Base-by-base conservation (phyloP, 148 eudicot genomes). In the Chenopodium berlandieri region DNA sequence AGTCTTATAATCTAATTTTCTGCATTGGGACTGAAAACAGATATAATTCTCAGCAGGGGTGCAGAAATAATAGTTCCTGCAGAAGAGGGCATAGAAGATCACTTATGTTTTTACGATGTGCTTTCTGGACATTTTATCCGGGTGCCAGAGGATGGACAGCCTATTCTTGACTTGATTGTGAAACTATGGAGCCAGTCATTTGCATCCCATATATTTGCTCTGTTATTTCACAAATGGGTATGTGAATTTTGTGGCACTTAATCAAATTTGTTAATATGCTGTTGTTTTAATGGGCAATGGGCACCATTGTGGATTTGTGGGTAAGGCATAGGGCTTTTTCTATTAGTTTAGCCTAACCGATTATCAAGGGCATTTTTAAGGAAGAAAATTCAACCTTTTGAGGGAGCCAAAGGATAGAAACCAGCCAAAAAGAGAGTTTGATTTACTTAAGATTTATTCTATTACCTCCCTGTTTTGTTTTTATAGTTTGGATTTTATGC, bases 131-230 rank as follows among this genome's bases (percentile, higher is more conserved):
- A 95, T 87, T 95, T 93, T 84, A 85, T 90, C 58, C 54, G 82
- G 84, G 90, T 85, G 82, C 97, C 94, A 58, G 87, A 90, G 80
- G 89, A 90, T 85, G 99, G 94, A 62, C 90, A 88, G 79, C 90
- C 94, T 62, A 90, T 95, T 75, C 94, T 95, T 85, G 97, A 92
- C 86, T 86, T 95, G 83, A 89, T 95, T 86, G 97, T 89, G 79
- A 87, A 93, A 84, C 89, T 95, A 63, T 95, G 99, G 99, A 95
- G 99, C 97, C 98, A 95, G 86, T 92, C 97, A 62, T 95, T 93
- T 91, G 99, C 98, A 22, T 91, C 97, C 82, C 94, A 94, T 86
- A 89, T 95, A 77, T 95, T 95, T 85, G 82, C 97, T 32, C 91
- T 95, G 67, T 69, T 95, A 82, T 95, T 93, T 83, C 97, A 95